These are phyloP conservation scores for Coniochaeta ligniaria DNA, from an alignment of 2,329 filamentous ascomycete genomes.

Conservation along the genomic window DNA sequence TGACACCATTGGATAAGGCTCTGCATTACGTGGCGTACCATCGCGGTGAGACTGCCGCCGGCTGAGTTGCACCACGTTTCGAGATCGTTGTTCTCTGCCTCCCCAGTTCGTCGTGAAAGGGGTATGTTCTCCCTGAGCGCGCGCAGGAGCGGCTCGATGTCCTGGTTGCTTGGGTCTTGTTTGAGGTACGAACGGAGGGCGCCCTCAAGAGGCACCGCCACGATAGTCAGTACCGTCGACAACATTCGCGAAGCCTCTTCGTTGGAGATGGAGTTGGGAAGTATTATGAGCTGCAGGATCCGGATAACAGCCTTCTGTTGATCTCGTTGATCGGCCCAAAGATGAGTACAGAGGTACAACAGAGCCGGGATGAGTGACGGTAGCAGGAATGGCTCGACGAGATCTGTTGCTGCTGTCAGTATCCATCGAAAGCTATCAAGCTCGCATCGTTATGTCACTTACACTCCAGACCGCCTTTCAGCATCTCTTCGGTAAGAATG, in stretches of 20 bases:
- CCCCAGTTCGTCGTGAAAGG: constrained; percentile 53
- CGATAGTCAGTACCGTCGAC: constrained; percentile 61
- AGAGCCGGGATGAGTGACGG: constrained; percentile 70
- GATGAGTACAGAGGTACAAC: constrained; percentile 61
- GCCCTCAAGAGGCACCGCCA: constrained; percentile 62
- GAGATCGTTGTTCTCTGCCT: constrained; percentile 58
- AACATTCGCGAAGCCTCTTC: constrained; percentile 71
- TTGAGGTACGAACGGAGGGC: constrained; percentile 60
- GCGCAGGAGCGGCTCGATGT: constrained; percentile 63
- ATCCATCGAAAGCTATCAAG: background rate
- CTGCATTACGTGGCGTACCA: constrained; percentile 54
- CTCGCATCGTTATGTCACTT: constrained; percentile 23
- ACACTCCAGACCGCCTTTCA: constrained; percentile 74
- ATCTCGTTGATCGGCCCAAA: constrained; percentile 56
- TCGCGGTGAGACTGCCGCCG: constrained; percentile 47
- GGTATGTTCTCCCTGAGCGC: constrained; percentile 54
- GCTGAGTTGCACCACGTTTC: constrained; percentile 57
- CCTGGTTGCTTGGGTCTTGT: constrained; percentile 58
- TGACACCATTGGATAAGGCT: constrained; percentile 62
- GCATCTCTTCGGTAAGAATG: constrained; percentile 57
- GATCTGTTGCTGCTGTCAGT: constrained; percentile 39
- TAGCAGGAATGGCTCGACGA: constrained; percentile 74
- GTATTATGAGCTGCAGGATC: constrained; percentile 65
- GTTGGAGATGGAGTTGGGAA: constrained; percentile 60
- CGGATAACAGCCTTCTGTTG: constrained; percentile 64